A percentile compares a stretch with the other conserved stretches of the same genome.
Evolutionary conservation across 2,329 filamentous ascomycete species (phyloP).

Genomic region (Ascochyta koolunga): DNA sequence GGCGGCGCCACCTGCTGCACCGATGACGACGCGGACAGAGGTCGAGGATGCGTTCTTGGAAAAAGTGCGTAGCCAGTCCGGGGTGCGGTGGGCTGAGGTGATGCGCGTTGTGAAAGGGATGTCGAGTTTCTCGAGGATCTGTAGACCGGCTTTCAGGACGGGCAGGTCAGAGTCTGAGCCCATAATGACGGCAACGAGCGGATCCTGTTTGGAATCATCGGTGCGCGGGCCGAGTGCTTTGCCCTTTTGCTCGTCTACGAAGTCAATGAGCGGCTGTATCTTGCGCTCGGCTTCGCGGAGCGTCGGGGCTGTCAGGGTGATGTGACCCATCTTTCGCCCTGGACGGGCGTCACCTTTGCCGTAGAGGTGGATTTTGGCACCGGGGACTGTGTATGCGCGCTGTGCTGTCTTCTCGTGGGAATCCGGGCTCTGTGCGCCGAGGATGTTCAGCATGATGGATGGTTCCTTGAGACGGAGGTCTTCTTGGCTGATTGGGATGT

Average conservation of each 20-base stretch:
- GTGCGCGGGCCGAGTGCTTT: slow-evolving; percentile 35
- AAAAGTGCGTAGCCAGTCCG: slow-evolving; percentile 55
- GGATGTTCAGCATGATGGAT: slow-evolving; percentile 80
- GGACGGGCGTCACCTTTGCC: slow-evolving; percentile 85
- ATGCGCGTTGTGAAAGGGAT: slow-evolving; percentile 77
- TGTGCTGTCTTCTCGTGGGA: slow-evolving; percentile 67
- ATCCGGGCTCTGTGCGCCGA: slow-evolving; percentile 69
- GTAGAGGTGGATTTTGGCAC: slow-evolving; percentile 80
- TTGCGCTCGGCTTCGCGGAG: slow-evolving; percentile 71
- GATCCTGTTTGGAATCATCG: slow-evolving; percentile 38
- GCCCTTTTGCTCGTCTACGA: slow-evolving; percentile 63
- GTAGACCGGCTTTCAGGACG: slow-evolving; percentile 68
- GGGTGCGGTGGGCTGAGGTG: slow-evolving; percentile 70
- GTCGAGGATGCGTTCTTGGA: slow-evolving; percentile 47
- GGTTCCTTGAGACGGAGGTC: slow-evolving; percentile 64
- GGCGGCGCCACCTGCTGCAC: slow-evolving; percentile 57
- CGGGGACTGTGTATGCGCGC: slow-evolving; percentile 63
- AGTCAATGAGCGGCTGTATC: slow-evolving; percentile 71
- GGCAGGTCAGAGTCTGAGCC: slow-evolving; percentile 80
- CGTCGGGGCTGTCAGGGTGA: slow-evolving; percentile 76
- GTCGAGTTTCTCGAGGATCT: slow-evolving; percentile 70
- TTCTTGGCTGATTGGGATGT: slow-evolving; percentile 60
- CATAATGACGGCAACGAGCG: slow-evolving; percentile 80
- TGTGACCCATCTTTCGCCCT: slow-evolving; percentile 92
- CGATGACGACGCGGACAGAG: slow-evolving; percentile 56